Percentiles rank a stretch among this genome's conserved stretches.
Evolutionary conservation across 345 rosid genomes (phyloP).

Genomic region (Citrus sinensis): DNA sequence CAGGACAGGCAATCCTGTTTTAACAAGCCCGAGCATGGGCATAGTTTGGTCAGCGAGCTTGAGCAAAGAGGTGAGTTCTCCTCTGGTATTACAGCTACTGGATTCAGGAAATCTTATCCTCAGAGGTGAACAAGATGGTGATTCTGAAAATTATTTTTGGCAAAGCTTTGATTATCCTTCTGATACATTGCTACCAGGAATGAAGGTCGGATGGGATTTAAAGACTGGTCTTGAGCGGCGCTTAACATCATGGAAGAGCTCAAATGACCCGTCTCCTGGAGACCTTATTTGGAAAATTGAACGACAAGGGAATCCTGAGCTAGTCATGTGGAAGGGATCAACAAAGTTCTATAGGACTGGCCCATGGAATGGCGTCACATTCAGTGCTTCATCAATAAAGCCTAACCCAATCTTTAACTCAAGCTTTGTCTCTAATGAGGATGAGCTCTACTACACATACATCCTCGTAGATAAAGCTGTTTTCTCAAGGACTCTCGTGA

Average conservation of each 20-base stretch:
- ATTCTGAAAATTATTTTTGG: constrained; percentile 28
- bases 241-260: constrained; percentile 40
- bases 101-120: constrained; percentile 30
- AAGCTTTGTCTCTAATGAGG: too few species aligned
- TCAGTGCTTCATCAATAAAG: constrained; percentile 29
- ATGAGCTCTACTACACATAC: too few species aligned
- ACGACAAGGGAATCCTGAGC: constrained; percentile 33
- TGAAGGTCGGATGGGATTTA: constrained; percentile 42
- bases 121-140: background rate
- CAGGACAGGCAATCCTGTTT: constrained; percentile 8
- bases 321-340: constrained; percentile 18
- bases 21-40: too few species aligned
- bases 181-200: background rate
- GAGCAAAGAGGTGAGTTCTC: background rate
- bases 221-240: constrained; percentile 21
- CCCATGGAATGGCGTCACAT: constrained; percentile 45
- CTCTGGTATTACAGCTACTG: constrained; percentile 6
- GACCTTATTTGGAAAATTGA: constrained; percentile 28
- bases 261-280: constrained; percentile 44
- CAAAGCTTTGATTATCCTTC: constrained; percentile 7
- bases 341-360: constrained; percentile 27
- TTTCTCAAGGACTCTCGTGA: too few species aligned
- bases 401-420: constrained; percentile 1
- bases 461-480: too few species aligned
- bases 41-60: constrained; percentile 1